Evolutionary conservation across 768 basidiomycete genomes (phyloP), one percentile per base, ranked within the genome.

Genomic region (Lactifluus subvellereus): DNA sequence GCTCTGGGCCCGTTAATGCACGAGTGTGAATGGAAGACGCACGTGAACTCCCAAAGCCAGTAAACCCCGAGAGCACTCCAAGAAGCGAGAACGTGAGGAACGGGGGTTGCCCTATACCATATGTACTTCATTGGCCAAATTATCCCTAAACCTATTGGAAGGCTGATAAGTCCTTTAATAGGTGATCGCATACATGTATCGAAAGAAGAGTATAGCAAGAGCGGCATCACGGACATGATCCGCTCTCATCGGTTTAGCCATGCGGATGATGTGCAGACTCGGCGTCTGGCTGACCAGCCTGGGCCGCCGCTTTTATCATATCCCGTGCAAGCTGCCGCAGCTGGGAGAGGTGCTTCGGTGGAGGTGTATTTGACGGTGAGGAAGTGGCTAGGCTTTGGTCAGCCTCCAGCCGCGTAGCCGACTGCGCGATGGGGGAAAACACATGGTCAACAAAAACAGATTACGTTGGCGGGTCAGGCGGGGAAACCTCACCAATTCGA

Each of bases 401-500:
- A 16, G 61, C 37, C 50, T 62, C 61, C 7, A 65, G 61, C 16
- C 61, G 55, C 16, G 61, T 55, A 16, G 52, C 56, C 6, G 55
- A 63, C 64, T 65, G 30, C 20, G 50, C 22, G 13, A 37, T 30
- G 14, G 32, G 32, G 27, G 1, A 61, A 11, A 43, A 42, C 14
- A 8, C 3, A 32, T 22, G 14, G 43, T 27, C 51, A 13, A 47
- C 38, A 33, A 4, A 4, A 8, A 33, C 1, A n/a, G 27, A 27
- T 27, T 27, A 2, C 3, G 27, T 2, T 27, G 27, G 27, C 14
- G 22, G 14, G 11, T 13, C 5, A 11, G 5, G 33, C 27, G 3
- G 6, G 54, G 3, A 54, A 52, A 54, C 50, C 86, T 49, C 67
- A 93, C 92, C 49, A 89, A 78, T 71, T 92, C 91, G 40, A 91